Conservation (phyloP, 345 rosid species). For the Gossypium turneri region DNA sequence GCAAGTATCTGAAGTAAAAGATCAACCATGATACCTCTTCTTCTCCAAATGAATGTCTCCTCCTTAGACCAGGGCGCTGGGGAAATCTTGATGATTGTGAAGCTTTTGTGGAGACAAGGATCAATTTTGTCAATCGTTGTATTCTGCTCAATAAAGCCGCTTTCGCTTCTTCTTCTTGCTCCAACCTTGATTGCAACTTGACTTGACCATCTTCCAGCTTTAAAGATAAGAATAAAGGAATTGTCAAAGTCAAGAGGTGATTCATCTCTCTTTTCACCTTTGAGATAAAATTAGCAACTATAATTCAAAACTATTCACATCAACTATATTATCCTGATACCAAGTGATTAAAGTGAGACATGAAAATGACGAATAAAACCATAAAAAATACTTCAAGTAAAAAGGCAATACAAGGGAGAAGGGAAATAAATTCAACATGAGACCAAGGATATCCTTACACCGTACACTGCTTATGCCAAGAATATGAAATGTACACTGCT, state of each 20-base stretch:
- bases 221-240: slow-evolving; percentile 31
- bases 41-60: slow-evolving; percentile 99
- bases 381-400: background rate
- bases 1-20: slow-evolving; percentile 4
- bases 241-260: slow-evolving; percentile 14
- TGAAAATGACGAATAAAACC: background rate
- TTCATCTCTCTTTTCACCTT: slow-evolving; percentile 1
- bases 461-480: background rate
- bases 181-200: slow-evolving; percentile 89
- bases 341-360: background rate
- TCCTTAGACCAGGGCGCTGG: slow-evolving; percentile 67
- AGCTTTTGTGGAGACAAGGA: slow-evolving; percentile 87
- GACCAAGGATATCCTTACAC: background rate
- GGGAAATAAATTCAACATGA: background rate
- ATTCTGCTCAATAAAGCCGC: slow-evolving; percentile 94
- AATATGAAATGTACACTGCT: background rate
- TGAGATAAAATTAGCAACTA: slow-evolving; percentile 7
- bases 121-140: slow-evolving; percentile 87
- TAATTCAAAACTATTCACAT: background rate
- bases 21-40: slow-evolving; percentile 67
- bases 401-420: background rate
- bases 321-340: background rate
- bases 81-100: slow-evolving; percentile 72
- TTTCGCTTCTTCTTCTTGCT: slow-evolving; percentile 99
- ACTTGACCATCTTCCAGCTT: slow-evolving; percentile 98